Percentiles rank a stretch among this genome's conserved stretches.
Evolutionary conservation across 2,329 filamentous ascomycete genomes (phyloP).

Genomic region (Lachnellula cervina): DNA sequence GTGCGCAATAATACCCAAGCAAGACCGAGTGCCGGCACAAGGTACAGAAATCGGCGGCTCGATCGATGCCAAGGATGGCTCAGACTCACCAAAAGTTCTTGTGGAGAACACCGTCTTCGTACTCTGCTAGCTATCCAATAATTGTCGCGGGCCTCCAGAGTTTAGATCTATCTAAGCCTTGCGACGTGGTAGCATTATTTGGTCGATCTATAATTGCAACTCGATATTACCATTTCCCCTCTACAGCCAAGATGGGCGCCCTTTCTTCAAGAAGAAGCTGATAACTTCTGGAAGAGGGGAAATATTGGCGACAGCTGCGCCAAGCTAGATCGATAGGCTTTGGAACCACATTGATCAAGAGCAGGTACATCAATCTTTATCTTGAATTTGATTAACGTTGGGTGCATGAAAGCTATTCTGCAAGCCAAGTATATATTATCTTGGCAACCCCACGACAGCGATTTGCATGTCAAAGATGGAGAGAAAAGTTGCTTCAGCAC

Average conservation of each 20-base stretch:
- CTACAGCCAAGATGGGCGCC: constrained; percentile 4
- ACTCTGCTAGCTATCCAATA: background rate
- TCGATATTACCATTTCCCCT: background rate
- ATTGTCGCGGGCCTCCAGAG: background rate
- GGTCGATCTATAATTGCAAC: too few species aligned
- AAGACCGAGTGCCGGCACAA: background rate
- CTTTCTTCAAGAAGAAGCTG: constrained; percentile 7
- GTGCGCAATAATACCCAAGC: background rate
- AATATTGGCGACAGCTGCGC: background rate
- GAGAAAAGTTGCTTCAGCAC: background rate
- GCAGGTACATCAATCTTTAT: background rate
- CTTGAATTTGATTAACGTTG: background rate
- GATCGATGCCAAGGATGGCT: background rate
- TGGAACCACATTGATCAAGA: background rate
- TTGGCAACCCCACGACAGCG: background rate
- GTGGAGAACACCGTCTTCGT: background rate
- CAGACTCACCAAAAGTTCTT: background rate
- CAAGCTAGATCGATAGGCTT: constrained; percentile 1
- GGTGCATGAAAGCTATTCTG: background rate
- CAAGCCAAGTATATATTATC: background rate
- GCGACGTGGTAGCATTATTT: too few species aligned
- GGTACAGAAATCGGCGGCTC: background rate
- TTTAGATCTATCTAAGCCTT: background rate
- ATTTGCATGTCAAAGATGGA: background rate
- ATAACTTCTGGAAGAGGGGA: background rate